phyloP scores from a whole-genome alignment of 305 asterid genomes.

The Solanum aculeatissimum region DNA sequence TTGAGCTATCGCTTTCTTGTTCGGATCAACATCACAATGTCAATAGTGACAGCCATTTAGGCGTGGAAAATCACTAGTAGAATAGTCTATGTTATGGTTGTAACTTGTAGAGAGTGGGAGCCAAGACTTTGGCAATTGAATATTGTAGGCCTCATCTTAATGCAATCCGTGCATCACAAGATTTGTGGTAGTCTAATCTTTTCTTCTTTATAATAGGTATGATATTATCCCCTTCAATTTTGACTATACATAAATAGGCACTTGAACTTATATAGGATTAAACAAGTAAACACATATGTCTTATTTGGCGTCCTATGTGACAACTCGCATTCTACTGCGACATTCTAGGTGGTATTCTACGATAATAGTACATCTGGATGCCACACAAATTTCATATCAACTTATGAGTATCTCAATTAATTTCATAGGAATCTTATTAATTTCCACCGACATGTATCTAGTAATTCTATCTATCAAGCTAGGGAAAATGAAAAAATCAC shows the following conservation, averaged over 20 bases:
- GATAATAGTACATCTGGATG: too few relatives aligned
- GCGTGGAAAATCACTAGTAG: neutral
- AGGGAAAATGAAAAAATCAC: neutral
- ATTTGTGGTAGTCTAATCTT: neutral
- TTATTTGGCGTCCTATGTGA: too few relatives aligned
- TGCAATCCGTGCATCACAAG: neutral
- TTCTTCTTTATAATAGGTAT: neutral
- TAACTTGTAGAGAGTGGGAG: neutral
- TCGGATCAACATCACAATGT: neutral
- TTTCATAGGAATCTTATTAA: neutral
- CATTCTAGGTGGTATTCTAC: too few relatives aligned
- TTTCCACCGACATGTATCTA: neutral
- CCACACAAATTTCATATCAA: too few relatives aligned
- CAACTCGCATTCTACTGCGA: too few relatives aligned
- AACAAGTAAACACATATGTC: too few relatives aligned
- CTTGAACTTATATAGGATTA: too few relatives aligned
- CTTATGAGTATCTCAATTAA: neutral
- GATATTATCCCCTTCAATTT: too few relatives aligned
- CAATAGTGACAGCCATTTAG: neutral
- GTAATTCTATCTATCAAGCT: neutral
- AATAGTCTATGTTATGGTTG: neutral
- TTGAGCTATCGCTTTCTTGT: constrained; percentile 16
- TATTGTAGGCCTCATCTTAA: neutral
- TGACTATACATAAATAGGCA: too few relatives aligned
- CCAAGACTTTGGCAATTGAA: neutral